Base-by-base conservation (phyloP, 2,329 filamentous ascomycete genomes). In the Knufia fluminis region DNA sequence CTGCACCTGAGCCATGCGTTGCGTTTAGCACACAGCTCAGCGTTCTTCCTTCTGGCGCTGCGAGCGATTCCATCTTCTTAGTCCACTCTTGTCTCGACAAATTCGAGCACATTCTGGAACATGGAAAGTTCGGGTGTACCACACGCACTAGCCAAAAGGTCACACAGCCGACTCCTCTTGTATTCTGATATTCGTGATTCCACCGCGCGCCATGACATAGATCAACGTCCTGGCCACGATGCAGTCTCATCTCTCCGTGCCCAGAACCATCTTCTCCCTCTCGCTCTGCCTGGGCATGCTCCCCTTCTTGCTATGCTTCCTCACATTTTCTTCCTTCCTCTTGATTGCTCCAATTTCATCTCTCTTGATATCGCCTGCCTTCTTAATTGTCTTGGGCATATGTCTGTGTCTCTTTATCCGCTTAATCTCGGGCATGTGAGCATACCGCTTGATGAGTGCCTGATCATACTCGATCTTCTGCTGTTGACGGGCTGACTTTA, bases 351-450 rank as follows among this genome's bases (percentile, higher is more conserved):
- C 82, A 60, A 96, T 67, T 68, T 97, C 92, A 63, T 94, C 88
- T 51, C 72, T 72, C 80, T 98, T 98, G 70, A 97, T 97, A 73
- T 95, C 86, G 43, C 78, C 82, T 3, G 91, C 91, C 79, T 96
- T 97, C 82, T 95, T 96, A 57, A 97, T 81, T 50, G 89, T 81
- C 74, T 89, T 87, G 17, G 92, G 92, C 54, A 96, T 71, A 69
- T 97, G 92, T 54, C 92, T 80, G 68, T 98, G 92, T 46, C 89
- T 79, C 61, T 83, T 83, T 66, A 98, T 98, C 48, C 94, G 80
- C 60, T 82, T 80, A 59, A 98, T 86, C 69, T 98, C 91, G 44
- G 92, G 92, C 90, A 98, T 96, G 67, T 98, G 92, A 55, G 82
- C 79, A 70, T 89, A 98, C 56, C 90, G 76, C 61, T 87, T 76